These are phyloP conservation scores for Suillus subalutaceus DNA, from an alignment of 768 basidiomycete species.

Conservation along the genomic window DNA sequence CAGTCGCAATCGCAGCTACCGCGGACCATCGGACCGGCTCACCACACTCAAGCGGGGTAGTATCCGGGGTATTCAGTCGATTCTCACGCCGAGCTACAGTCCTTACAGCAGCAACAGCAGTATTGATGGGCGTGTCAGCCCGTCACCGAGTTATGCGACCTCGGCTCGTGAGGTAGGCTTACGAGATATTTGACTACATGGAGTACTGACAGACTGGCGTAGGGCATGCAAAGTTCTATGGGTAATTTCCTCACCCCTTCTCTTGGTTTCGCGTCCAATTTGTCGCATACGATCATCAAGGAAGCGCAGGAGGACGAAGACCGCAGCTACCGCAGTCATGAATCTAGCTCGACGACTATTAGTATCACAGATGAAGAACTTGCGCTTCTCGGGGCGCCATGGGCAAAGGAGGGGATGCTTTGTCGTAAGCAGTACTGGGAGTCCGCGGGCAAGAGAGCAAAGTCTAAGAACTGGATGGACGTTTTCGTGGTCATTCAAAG, in stretches of 20 bases:
- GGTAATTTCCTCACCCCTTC: slow-evolving; percentile 78
- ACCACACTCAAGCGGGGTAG: slow-evolving; percentile 87
- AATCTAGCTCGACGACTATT: slow-evolving; percentile 69
- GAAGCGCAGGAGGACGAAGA: slow-evolving; percentile 90
- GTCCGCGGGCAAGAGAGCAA: slow-evolving; percentile 76
- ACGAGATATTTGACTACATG: neutral
- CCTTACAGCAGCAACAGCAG: slow-evolving; percentile 86
- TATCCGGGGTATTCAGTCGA: slow-evolving; percentile 84
- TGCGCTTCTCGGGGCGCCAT: slow-evolving; percentile 92
- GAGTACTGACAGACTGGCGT: slow-evolving; percentile 18
- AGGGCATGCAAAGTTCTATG: slow-evolving; percentile 66
- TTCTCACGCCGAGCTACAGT: slow-evolving; percentile 70
- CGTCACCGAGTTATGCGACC: slow-evolving; percentile 91
- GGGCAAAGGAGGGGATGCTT: slow-evolving; percentile 99
- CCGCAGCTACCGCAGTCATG: slow-evolving; percentile 65
- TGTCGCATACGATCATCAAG: slow-evolving; percentile 94
- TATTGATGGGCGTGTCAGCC: slow-evolving; percentile 89
- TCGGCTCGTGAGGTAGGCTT: slow-evolving; percentile 76
- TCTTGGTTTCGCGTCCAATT: slow-evolving; percentile 95
- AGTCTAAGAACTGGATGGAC: slow-evolving; percentile 90
- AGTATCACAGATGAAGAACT: slow-evolving; percentile 96
- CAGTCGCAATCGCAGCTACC: slow-evolving; percentile 69
- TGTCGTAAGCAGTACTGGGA: slow-evolving; percentile 97
- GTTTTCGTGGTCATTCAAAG: slow-evolving; percentile 96
- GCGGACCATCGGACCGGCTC: slow-evolving; percentile 71